Evolutionary conservation across 2,329 filamentous ascomycete genomes (phyloP).

Genomic region (Cladosporium sphaerospermum): DNA sequence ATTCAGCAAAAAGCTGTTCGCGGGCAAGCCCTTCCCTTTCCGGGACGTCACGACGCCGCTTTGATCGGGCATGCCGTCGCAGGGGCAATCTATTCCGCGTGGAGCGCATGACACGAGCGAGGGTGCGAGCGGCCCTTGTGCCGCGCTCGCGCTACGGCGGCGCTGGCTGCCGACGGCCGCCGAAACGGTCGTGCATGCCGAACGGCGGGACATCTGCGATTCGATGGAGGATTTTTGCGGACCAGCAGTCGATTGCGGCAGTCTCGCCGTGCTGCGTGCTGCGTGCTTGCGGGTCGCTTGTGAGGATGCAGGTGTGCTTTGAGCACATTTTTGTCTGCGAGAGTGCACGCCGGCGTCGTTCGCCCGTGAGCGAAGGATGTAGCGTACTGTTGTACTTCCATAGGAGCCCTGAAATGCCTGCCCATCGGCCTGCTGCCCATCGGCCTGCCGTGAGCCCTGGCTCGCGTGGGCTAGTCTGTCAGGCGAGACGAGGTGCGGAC

Average conservation of each 20-base stretch:
- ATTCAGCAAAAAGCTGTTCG: too few species aligned
- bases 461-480: conserved; percentile 6
- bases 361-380: background rate
- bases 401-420: too few species aligned
- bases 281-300: background rate
- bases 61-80: background rate
- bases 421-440: background rate
- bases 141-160: background rate
- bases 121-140: background rate
- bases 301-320: background rate
- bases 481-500: background rate
- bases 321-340: background rate
- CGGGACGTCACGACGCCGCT: too few species aligned
- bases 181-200: conserved; percentile 9
- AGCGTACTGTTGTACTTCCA: too few species aligned
- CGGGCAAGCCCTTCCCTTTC: too few species aligned
- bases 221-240: background rate
- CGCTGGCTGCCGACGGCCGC: background rate
- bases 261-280: background rate
- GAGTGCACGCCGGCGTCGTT: background rate
- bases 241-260: background rate
- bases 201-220: background rate
- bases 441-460: background rate
- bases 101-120: conserved; percentile 4
- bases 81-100: conserved; percentile 9